phyloP scores from a whole-genome alignment of 169 alveolate species.

The Plasmodium gonderi region DNA sequence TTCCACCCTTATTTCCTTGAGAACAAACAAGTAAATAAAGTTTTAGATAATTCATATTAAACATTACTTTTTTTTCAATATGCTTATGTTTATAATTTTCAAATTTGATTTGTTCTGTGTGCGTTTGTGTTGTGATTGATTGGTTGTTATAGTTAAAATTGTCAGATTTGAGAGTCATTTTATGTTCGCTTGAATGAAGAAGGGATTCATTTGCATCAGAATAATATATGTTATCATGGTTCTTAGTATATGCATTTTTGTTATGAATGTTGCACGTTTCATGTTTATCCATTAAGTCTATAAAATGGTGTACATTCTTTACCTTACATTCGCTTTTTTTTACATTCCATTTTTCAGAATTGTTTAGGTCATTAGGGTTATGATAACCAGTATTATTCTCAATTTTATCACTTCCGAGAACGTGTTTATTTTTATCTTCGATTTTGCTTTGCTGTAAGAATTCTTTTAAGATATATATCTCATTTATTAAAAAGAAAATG shows the following conservation, averaged over 20 bases:
- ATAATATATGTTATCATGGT: not conserved
- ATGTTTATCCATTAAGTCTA: not conserved
- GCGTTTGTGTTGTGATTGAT: not conserved
- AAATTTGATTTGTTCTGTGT: slow-evolving; percentile 20
- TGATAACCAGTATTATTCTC: slow-evolving; percentile 34
- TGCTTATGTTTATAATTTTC: slow-evolving; percentile 70
- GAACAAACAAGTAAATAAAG: slow-evolving; percentile 78
- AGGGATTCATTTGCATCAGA: too few relatives aligned
- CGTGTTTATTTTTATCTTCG: slow-evolving; percentile 37
- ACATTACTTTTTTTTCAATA: slow-evolving; percentile 76
- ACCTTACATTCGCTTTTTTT: slow-evolving; percentile 79
- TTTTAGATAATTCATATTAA: slow-evolving; percentile 63
- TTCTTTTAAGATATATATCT: slow-evolving; percentile 67
- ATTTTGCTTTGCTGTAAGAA: slow-evolving; percentile 3
- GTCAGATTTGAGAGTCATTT: not conserved
- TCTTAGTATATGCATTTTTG: too few relatives aligned
- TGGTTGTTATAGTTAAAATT: not conserved
- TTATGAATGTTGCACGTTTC: not conserved
- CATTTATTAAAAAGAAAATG: slow-evolving; percentile 86
- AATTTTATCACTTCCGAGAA: slow-evolving; percentile 63
- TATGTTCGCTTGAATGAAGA: not conserved
- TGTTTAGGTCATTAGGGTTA: not conserved
- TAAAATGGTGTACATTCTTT: slow-evolving; percentile 43
- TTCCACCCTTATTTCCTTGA: slow-evolving; percentile 90
- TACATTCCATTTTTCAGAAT: slow-evolving; percentile 5